Base-by-base conservation (phyloP, 805 yeast genomes). In the Candida montana region DNA sequence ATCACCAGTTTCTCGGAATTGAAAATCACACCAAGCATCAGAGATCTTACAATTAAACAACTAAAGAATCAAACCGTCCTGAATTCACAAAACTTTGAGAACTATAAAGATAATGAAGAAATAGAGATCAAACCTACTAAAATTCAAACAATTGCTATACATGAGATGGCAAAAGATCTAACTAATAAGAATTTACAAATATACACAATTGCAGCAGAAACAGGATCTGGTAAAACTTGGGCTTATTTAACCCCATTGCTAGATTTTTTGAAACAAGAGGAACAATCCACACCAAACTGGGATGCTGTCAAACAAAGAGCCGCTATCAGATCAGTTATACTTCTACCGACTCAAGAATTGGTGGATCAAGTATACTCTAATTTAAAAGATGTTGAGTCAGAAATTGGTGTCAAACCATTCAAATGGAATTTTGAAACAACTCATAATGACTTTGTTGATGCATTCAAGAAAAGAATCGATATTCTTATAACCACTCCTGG, bases 171-270 rank as follows among this genome's bases (percentile, higher is more conserved):
- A 2, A 53, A 57, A 33, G 42, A 49, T 8, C 44, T 67, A 13
- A 61, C 61, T 64, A 62, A 61, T 20, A 59, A 58, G 7, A 64
- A 69, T 44, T 53, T 79, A 37, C 78, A 79, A 49, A 73, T 81
- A 1, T 87, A 77, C 67, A 77, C 93, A 2, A 62, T 91, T 41
- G 97, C 98, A 1, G 96, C 97, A 3, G 98, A 93, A 59, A 91
- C 99, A 0, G 99, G 99, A 0, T 83, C 95, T 0, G 99, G 99
- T 8, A 91, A 91, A 58, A 91, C 99, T 0, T 79, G 95, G 80
- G 89, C 97, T 0, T 91, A 90, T 55, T 57, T 93, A 46, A 78
- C 84, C 0, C 90, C 96, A 0, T 48, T 91, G 28, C 48, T 90
- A 30, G 83, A 87, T 36, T 77, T 75, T 48, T 61, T 90, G 48